phyloP scores from a whole-genome alignment of 2,329 filamentous ascomycete genomes.

The Colletotrichum noveboracense region DNA sequence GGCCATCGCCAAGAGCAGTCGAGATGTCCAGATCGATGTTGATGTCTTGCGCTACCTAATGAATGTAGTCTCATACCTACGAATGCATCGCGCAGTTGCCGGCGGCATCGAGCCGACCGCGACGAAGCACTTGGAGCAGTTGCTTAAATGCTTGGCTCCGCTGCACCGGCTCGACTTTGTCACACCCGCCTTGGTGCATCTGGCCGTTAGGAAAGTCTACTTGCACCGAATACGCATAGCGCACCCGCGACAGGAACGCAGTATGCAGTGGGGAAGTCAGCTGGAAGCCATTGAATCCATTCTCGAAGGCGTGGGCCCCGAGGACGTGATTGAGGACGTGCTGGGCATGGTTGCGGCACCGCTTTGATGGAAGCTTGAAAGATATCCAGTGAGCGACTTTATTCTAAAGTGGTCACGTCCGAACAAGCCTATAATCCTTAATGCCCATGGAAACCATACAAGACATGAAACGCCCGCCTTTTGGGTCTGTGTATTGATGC shows the following conservation, averaged over 20 bases:
- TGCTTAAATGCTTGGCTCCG: conserved; percentile 77
- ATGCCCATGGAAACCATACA: conserved; percentile 3
- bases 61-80: conserved; percentile 86
- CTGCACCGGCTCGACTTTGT: conserved; percentile 82
- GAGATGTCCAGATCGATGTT: conserved; percentile 68
- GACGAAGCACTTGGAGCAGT: conserved; percentile 75
- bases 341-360: conserved; percentile 62
- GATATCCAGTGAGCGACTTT: not conserved
- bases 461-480: conserved; percentile 16
- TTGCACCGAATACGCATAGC: conserved; percentile 81
- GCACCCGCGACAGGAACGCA: conserved; percentile 75
- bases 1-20: conserved; percentile 62
- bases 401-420: not conserved
- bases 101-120: conserved; percentile 79
- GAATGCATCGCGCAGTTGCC: conserved; percentile 84
- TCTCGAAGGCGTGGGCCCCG: conserved; percentile 65
- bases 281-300: conserved; percentile 70
- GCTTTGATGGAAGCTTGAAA: conserved; percentile 33
- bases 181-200: conserved; percentile 80
- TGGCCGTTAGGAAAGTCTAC: conserved; percentile 88
- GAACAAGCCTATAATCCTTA: not conserved
- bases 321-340: conserved; percentile 71
- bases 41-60: conserved; percentile 85
- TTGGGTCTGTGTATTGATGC: conserved; percentile 13
- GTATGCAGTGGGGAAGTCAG: conserved; percentile 92